Base-by-base conservation (phyloP, 2,329 filamentous ascomycete species). In the Aspergillus glaucus region DNA sequence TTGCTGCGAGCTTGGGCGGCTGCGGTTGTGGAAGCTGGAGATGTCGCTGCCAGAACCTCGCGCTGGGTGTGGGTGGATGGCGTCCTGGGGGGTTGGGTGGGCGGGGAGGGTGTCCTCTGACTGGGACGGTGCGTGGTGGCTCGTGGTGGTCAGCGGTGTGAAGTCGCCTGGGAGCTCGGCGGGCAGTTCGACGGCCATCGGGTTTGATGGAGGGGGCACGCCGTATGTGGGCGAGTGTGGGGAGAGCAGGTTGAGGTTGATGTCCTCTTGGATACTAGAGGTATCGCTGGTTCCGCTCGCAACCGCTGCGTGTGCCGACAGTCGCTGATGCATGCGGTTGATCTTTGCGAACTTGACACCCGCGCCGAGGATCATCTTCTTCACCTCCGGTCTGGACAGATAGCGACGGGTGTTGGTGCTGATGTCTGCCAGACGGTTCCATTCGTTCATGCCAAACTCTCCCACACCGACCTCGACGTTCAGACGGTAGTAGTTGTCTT, bases 361-460 rank as follows among this genome's bases (percentile, higher is more conserved):
- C 0, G 90, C 84, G 48, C 85, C 81, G 46, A 86, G 76, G 6
- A 88, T 88, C 79, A 89, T 87, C 57, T 74, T 79, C 65, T 95
- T 87, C 50, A 94, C 85, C 0, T 83, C 82, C 9, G 79, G 76
- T 52, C 85, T 85, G 6, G 78, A 75, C 46, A 98, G 79, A 64
- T 97, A 98, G 54, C 86, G 82, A 57, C 88, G 81, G 0, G 93
- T 98, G 63, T 86, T 86, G 12, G 89, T 96, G 73, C 88, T 95
- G 71, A 98, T 97, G 46, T 96, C 92, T 22, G 88, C 86, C n/a
- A 97, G 74, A 3, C 91, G 82, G 60, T 88, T 82, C 93, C 93
- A 98, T 66, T 97, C 93, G 64, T 97, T 98, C 90, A 98, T 97
- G 45, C 88, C 92, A 66, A 96, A 97, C 64, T 97, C 93, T 46